Base-by-base conservation (phyloP, 805 yeast species). In the Teunomyces gatunensis region DNA sequence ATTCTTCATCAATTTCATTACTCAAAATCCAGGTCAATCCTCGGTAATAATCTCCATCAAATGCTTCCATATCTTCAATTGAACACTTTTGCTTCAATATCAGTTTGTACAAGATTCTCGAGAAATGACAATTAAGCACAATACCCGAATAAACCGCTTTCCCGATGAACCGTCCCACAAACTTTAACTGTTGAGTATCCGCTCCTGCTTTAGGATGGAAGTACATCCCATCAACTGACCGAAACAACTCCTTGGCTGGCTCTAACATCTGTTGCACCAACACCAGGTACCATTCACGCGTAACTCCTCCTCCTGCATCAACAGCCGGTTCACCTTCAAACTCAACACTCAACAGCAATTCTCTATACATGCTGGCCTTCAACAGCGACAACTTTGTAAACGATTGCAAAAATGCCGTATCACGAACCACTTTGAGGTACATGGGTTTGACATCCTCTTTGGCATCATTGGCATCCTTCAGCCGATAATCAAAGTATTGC, bases 271-370 rank as follows among this genome's bases (percentile, higher is more conserved):
- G 97, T 51, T 96, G 76, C 0, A 96, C 84, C 42, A 94, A 68
- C 4, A 91, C 96, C 63, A 91, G 97, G 60, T 85, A 91, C 99
- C 99, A 94, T 64, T 94, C 99, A 59, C 99, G 77, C 0, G 97
- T 88, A 12, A 94, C 84, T 35, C 99, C 99, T 35, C 99, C 99
- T 54, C 99, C 99, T 2, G 96, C 99, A 73, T 94, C 99, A 42
- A 92, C 87, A 55, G 98, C 99, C 46, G 85, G 86, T 65, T 94
- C 99, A 1, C 96, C 96, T 52, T 83, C 83, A 71, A 94, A 94
- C 12, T 78, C 78, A 37, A 94, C 81, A 42, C 86, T 90, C 54
- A 94, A 69, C 54, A 83, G 84, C 1, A 91, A 77, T 42, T 81
- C 75, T 54, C 83, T 80, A 59, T 89, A 81, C 47, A 86, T 92